A percentile compares a stretch with the other conserved stretches of the same genome.
Evolutionary conservation across 2,329 filamentous ascomycete genomes (phyloP).

Genomic region (Ilyonectria destructans): DNA sequence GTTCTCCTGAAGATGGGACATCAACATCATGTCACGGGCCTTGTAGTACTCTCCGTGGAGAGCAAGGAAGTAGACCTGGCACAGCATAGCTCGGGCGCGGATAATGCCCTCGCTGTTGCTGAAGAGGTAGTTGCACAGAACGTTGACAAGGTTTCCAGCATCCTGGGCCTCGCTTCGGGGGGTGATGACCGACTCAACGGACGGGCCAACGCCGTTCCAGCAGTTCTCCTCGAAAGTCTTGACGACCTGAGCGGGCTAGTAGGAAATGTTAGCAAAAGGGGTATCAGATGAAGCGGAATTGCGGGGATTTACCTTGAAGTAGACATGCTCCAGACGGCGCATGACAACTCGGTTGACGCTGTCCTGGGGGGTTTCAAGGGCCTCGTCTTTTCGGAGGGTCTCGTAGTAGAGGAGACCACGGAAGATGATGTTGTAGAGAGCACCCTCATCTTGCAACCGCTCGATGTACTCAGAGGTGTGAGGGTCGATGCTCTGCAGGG

Average conservation of each 20-base stretch:
- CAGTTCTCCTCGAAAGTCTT: constrained; percentile 94
- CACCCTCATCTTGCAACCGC: constrained; percentile 89
- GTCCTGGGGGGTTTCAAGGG: constrained; percentile 85
- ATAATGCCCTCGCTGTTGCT: constrained; percentile 95
- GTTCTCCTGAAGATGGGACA: constrained; percentile 98
- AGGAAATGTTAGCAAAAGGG: constrained; percentile 27
- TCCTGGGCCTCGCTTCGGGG: constrained; percentile 79
- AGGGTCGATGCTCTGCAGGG: constrained; percentile 97
- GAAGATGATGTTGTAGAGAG: constrained; percentile 93
- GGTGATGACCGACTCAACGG: constrained; percentile 85
- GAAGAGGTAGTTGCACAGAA: constrained; percentile 96
- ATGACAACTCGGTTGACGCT: constrained; percentile 94
- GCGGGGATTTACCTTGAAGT: constrained; percentile 90
- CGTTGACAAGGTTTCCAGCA: constrained; percentile 83
- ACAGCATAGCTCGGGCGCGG: constrained; percentile 95
- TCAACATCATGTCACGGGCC: constrained; percentile 98
- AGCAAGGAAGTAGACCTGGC: constrained; percentile 98
- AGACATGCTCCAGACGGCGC: constrained; percentile 95
- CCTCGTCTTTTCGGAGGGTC: constrained; percentile 78
- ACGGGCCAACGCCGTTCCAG: constrained; percentile 84
- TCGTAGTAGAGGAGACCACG: constrained; percentile 92
- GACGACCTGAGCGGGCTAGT: constrained; percentile 87
- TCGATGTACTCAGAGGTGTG: constrained; percentile 99
- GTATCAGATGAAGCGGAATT: constrained; percentile 74
- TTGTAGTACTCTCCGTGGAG: constrained; percentile 99